Evolutionary conservation across 2,329 filamentous ascomycete genomes (phyloP), one percentile per base, ranked within the genome.

Genomic region (Endoconidiophora laricicola): DNA sequence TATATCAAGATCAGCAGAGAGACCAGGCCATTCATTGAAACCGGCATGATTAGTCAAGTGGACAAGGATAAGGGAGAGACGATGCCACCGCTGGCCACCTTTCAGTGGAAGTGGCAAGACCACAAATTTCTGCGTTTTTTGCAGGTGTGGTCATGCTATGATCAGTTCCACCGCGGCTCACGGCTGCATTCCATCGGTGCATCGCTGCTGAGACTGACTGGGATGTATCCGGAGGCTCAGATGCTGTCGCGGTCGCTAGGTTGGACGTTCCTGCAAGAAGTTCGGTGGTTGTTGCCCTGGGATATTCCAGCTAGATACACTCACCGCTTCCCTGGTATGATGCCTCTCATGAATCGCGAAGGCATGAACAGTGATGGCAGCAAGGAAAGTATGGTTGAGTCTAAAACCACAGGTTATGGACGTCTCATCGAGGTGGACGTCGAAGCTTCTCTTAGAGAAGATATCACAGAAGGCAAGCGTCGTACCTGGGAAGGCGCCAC

Each of bases 231-330:
- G 4, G 65, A 73, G 5, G 64, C 62, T 4, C 62, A 71, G 44
- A 61, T 62, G 46, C 65, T 78, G 37, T 66, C 69, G 22, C 60
- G 65, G 12, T 59, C 61, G 39, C 66, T 69, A 3, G 73, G 72
- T 36, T 79, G 76, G 70, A 71, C 76, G 1, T 86, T 88, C 55
- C 63, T 91, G 26, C 82, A 88, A 58, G 85, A 91, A 60, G 69
- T 88, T 39, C 83, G 83, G 9, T 76, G 78, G 48, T 71, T 86
- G 40, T 65, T 74, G 6, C 81, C 83, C 0, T 85, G 80, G 73
- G 81, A 87, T 57, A 75, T 85, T 44, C 72, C 72, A 3, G 68
- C 74, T 3, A 70, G 80, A 2, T 85, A 83, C 61, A 72, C 72
- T 29, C 62, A 74, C 44, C 68, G 73, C 16, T 68, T 80, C 22